These are phyloP conservation scores for Strobilomyces echinocephalus DNA, from an alignment of 768 basidiomycete genomes.

Conservation along the genomic window DNA sequence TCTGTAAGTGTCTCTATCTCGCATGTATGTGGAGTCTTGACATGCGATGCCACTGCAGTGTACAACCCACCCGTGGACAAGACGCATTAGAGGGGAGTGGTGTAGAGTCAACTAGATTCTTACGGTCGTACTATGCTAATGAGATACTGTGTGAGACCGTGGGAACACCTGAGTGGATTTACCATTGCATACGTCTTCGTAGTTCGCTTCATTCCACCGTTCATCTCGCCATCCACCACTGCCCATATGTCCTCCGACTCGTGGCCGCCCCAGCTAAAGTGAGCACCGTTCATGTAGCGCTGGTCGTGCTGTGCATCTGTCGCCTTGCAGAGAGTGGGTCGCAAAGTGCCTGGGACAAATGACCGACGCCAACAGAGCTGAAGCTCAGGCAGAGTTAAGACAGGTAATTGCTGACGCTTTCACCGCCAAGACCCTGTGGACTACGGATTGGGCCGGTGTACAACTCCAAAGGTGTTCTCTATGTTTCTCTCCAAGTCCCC, in stretches of 20 bases:
- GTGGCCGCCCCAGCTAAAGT: slow-evolving; percentile 82
- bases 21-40: slow-evolving; percentile 6
- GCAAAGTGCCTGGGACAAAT: slow-evolving; percentile 90
- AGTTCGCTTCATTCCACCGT: background rate
- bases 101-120: slow-evolving; percentile 21
- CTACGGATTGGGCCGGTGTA: slow-evolving; percentile 89
- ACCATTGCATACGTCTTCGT: slow-evolving; percentile 3
- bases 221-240: background rate
- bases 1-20: slow-evolving; percentile 50
- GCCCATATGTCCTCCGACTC: slow-evolving; percentile 65
- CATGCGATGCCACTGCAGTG: slow-evolving; percentile 20
- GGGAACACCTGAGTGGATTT: slow-evolving; percentile 16
- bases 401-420: slow-evolving; percentile 95
- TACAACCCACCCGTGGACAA: slow-evolving; percentile 38
- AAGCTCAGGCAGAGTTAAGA: slow-evolving; percentile 92
- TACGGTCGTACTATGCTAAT: slow-evolving; percentile 27
- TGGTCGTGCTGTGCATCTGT: slow-evolving; percentile 11
- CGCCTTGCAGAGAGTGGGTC: slow-evolving; percentile 79
- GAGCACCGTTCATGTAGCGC: slow-evolving; percentile 15
- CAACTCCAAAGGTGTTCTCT: slow-evolving; percentile 73
- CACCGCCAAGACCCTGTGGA: slow-evolving; percentile 76
- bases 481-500: slow-evolving; percentile 4
- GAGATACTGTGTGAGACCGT: slow-evolving; percentile 14
- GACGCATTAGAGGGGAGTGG: slow-evolving; percentile 27
- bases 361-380: slow-evolving; percentile 78